Conservation (phyloP, 805 yeast species). For the Starmerella apicola region DNA sequence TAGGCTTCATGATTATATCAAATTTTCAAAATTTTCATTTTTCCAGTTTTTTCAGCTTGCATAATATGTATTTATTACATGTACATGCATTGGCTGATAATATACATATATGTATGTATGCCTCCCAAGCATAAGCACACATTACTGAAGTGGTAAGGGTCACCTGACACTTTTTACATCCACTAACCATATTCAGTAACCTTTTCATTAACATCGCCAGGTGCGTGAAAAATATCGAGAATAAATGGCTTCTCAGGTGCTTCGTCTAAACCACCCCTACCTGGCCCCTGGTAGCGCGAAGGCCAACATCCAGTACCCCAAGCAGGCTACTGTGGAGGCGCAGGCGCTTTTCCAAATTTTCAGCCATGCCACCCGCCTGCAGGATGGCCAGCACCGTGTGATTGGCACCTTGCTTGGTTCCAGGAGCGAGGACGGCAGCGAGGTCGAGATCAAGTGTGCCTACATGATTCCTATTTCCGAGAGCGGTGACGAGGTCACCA, state of each 20-base stretch:
- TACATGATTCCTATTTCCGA: slow-evolving; percentile 65
- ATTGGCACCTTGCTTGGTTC: slow-evolving; percentile 74
- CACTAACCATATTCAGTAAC: too few species aligned
- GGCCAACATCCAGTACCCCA: slow-evolving; percentile 21
- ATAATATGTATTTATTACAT: too few species aligned
- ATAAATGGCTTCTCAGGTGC: slow-evolving; percentile 15
- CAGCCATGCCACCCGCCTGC: slow-evolving; percentile 53
- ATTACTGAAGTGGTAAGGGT: too few species aligned
- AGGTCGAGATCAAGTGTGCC: slow-evolving; percentile 58
- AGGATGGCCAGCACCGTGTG: slow-evolving; percentile 43
- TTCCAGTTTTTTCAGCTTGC: too few species aligned
- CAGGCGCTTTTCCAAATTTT: slow-evolving; percentile 65
- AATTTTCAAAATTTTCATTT: too few species aligned
- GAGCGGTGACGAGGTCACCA: slow-evolving; percentile 59
- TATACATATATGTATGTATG: too few species aligned
- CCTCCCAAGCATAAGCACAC: too few species aligned
- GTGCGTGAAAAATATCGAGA: slow-evolving; percentile 8
- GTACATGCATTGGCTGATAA: too few species aligned
- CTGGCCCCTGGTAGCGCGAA: slow-evolving; percentile 19
- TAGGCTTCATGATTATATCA: too few species aligned
- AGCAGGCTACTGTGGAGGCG: slow-evolving; percentile 43
- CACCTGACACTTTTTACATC: too few species aligned
- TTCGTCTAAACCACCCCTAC: slow-evolving; percentile 15
- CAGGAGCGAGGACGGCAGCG: slow-evolving; percentile 72
- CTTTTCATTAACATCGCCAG: too few species aligned